Evolutionary conservation across 768 basidiomycete species (phyloP).

Genomic region (Amanita exitialis): DNA sequence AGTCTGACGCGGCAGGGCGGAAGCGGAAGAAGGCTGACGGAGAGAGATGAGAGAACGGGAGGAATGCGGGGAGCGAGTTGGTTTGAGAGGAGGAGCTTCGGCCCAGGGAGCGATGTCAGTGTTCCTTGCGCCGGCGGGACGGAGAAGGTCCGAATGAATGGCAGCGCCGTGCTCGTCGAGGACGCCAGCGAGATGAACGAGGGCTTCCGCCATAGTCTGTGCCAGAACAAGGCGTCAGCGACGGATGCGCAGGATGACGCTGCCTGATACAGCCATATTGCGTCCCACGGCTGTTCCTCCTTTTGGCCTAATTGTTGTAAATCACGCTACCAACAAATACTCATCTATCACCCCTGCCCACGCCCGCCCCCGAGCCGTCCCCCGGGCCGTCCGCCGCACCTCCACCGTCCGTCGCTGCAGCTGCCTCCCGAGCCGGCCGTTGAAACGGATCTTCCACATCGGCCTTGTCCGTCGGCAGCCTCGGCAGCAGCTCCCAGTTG

Average conservation of each 20-base stretch:
- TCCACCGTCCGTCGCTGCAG: no score
- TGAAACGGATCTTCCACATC: not conserved
- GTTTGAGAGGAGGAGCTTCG: constrained; percentile 1
- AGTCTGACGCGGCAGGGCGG: constrained; percentile 8
- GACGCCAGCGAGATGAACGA: constrained; percentile 13
- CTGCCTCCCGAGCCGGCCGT: no score
- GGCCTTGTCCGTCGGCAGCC: not conserved
- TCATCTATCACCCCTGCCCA: not conserved
- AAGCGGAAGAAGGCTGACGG: constrained; percentile 11
- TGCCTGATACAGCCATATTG: constrained; percentile 1
- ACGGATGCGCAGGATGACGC: not conserved
- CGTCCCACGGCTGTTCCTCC: not conserved
- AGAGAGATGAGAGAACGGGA: not conserved
- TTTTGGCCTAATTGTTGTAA: not conserved
- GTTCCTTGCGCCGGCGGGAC: not conserved
- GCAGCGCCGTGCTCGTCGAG: constrained; percentile 16
- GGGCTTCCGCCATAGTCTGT: constrained; percentile 5
- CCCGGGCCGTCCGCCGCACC: no score
- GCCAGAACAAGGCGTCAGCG: not conserved
- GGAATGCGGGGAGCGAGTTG: not conserved
- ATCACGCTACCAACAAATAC: not conserved
- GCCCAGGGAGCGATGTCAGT: constrained; percentile 13
- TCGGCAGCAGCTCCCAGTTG: constrained; percentile 20
- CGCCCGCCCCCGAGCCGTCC: not conserved
- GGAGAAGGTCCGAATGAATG: constrained; percentile 10